Evolutionary conservation across 768 basidiomycete genomes (phyloP), one percentile per base, ranked within the genome.

Genomic region (Trametes cinnabarina): DNA sequence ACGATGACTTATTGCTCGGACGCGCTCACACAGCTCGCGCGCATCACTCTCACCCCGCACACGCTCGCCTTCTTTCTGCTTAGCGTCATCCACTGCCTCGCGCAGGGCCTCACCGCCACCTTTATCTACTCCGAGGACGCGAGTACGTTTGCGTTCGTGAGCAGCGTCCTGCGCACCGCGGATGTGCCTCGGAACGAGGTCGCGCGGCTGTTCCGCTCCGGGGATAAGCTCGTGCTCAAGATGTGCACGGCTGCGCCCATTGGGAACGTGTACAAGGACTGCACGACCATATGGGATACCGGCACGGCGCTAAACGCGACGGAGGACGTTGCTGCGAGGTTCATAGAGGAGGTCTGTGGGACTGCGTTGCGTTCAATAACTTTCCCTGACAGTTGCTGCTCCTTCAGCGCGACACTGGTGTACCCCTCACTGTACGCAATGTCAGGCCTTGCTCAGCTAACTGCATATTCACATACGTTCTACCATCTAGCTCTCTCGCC

Each of bases 41-140:
- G 70, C 11, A 63, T 74, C 15, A 73, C 71, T 1, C 65, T 71
- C 12, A 72, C 68, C 25, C 66, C 66, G 34, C 44, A 69, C 39
- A 72, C 74, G 3, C 20, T 64, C 20, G 66, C 75, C 0, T 85
- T 84, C 71, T 80, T 84, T 63, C 57, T 82, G 22, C 76, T 83
- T 59, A 77, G 75, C 54, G 17, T 62, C 40, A 65, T 81, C 44
- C 77, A 80, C 61, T 84, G 81, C 64, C 75, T 83, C 47, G 69
- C 76, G 10, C 82, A 83, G 57, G 82, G 79, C 55, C 50, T 61
- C 30, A 57, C 55, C 39, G 60, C 60, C 68, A 79, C 53, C 68
- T 83, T 34, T 81, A 81, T 83, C 11, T 80, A 73, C 65, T 72
- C 71, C 20, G 58, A 79, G 63, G 82, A 85, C 62, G 63, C 73